Evolutionary conservation across 371 early-diverging fungal genomes (phyloP), one percentile per base, ranked within the genome.

Genomic region (Actinomucor elegans): DNA sequence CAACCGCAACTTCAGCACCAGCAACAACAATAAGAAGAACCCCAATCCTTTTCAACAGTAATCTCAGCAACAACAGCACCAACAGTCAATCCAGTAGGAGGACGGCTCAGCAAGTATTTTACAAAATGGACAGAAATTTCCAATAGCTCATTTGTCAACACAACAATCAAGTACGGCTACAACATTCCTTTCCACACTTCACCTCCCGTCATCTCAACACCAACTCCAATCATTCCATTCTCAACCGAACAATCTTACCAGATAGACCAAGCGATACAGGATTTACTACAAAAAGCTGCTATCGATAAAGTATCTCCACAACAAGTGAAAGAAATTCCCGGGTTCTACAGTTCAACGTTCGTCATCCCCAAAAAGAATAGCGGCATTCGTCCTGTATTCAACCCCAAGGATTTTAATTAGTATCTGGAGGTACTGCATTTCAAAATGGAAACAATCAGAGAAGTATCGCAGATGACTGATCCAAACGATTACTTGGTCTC

Each of bases 391-490:
- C 62, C 65, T 2, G 59, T 59, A 0, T 50, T 69, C 40, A 64
- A 53, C 49, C 55, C 62, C n/a, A 47, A 53, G 4, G 27, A 52
- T 2, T 41, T 68, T 28, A 66, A 64, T 50, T 55, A 57, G 34
- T 65, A 48, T 43, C 24, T 71, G 5, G 3, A 21, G 1, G 23
- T 23, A 4, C 37, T 10, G 0, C 52, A 49, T 8, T 67, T 72
- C 69, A 73, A 67, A 28, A 69, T 65, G 74, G 67, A 68, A 31
- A 56, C 59, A 2, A 21, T 66, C 1, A 15, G 49, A 23, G 35
- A 45, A 1, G 57, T 62, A 9, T 65, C 63, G 17, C 34, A 32
- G 11, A 43, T 69, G 52, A 31, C 67, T 11, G 21, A 59, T 5
- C 45, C 37, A 11, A 52, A 60, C 37, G 60, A 69, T 40, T 69